Conservation (phyloP, 208 protist genomes). For the Trypanosomatidae sp. region DNA sequence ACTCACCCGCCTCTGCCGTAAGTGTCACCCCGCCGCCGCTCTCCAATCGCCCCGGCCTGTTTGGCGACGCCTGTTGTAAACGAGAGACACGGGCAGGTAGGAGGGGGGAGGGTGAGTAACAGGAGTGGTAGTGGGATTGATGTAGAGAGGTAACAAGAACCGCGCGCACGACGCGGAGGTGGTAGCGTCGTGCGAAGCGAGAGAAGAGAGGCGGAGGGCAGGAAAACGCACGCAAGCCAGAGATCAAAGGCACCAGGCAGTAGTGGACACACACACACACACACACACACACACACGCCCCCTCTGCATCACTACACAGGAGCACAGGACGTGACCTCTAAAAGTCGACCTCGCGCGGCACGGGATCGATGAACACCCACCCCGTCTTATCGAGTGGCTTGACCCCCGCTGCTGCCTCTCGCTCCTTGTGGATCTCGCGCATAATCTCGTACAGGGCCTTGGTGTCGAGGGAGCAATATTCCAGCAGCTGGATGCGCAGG, state of each 20-base stretch:
- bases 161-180: background rate
- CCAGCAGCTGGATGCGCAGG: constrained; percentile 85
- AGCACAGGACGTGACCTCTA: constrained; percentile 8
- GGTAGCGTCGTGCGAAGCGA: background rate
- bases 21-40: too few relatives aligned
- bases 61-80: background rate
- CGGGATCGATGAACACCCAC: constrained; percentile 74
- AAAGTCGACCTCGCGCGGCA: constrained; percentile 52
- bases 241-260: background rate
- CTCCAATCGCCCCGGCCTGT: background rate
- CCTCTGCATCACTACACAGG: background rate
- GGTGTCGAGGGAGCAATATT: constrained; percentile 92
- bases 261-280: background rate
- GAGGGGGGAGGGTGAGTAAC: background rate
- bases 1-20: background rate
- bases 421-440: constrained; percentile 77
- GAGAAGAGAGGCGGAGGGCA: background rate
- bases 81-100: background rate
- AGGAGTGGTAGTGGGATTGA: background rate
- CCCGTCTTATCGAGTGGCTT: constrained; percentile 71
- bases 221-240: background rate
- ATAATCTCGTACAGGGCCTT: constrained; percentile 88
- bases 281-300: background rate
- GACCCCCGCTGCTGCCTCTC: constrained; percentile 38
- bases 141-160: background rate